These are phyloP conservation scores for Globisporangium paddicum DNA, from an alignment of 352 stramenopile genomes.

Conservation along the genomic window DNA sequence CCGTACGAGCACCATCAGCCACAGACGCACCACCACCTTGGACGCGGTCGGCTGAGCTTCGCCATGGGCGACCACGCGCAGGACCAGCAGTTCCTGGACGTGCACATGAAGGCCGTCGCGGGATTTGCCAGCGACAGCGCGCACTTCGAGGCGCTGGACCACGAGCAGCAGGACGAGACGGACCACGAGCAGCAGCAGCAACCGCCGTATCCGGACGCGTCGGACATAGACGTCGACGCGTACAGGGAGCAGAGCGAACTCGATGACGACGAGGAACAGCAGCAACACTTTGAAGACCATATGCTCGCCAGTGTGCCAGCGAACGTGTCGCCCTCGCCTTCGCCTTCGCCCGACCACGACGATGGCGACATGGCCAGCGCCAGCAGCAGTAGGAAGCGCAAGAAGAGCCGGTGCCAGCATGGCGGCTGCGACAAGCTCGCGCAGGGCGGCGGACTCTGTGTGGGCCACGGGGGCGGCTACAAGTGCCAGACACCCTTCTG, in stretches of 20 bases:
- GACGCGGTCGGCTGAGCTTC: conserved; percentile 7
- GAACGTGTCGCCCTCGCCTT: background rate
- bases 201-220: background rate
- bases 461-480: conserved; percentile 61
- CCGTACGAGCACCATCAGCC: conserved; percentile 2
- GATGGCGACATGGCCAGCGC: background rate
- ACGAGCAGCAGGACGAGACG: conserved; percentile 1
- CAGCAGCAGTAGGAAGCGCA: conserved; percentile 1
- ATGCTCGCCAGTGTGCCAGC: background rate
- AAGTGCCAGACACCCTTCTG: conserved; percentile 72
- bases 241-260: background rate
- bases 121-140: conserved; percentile 6
- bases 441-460: conserved; percentile 59
- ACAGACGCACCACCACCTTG: background rate
- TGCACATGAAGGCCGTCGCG: background rate
- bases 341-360: background rate
- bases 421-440: conserved; percentile 51
- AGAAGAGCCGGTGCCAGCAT: conserved; percentile 35
- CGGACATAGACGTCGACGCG: background rate
- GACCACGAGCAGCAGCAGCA: conserved; percentile 1
- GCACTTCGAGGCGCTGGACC: conserved; percentile 1
- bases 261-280: conserved; percentile 1
- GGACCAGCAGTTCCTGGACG: conserved; percentile 1
- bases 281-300: conserved; percentile 7
- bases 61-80: background rate